Evolutionary conservation across 2,329 filamentous ascomycete species (phyloP).

Genomic region (Calonectria pteridis): DNA sequence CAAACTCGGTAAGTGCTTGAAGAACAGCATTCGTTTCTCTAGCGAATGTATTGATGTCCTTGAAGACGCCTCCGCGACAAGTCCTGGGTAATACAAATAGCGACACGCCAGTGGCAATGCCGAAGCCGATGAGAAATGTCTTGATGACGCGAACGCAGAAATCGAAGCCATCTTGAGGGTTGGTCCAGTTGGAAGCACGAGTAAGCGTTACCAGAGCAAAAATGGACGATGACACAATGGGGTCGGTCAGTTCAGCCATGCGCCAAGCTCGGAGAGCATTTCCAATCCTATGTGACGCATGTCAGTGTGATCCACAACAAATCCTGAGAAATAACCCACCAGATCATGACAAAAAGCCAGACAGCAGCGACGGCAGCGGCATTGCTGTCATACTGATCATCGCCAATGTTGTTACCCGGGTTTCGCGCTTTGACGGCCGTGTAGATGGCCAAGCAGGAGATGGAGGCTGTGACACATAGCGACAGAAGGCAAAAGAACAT

Average conservation of each 20-base stretch:
- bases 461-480: conserved; percentile 21
- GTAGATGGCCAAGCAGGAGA: conserved; percentile 24
- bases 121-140: conserved; percentile 26
- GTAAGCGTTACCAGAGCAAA: conserved; percentile 27
- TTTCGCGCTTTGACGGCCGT: conserved; percentile 22
- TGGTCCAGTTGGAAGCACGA: conserved; percentile 23
- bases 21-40: conserved; percentile 22
- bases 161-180: background rate
- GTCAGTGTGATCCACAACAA: background rate
- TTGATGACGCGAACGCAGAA: conserved; percentile 24
- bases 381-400: conserved; percentile 24
- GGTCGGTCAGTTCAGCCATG: conserved; percentile 23
- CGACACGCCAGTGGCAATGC: conserved; percentile 23
- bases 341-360: conserved; percentile 31
- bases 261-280: conserved; percentile 26
- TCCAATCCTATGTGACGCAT: conserved; percentile 8
- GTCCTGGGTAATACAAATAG: conserved; percentile 25
- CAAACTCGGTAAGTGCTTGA: conserved; percentile 3
- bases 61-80: conserved; percentile 24
- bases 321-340: background rate
- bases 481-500: conserved; percentile 26
- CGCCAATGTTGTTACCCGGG: background rate
- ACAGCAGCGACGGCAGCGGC: conserved; percentile 21
- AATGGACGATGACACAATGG: conserved; percentile 28
- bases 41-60: conserved; percentile 17